Evolutionary conservation across 129 eudicot genomes (phyloP), one percentile per base, ranked within the genome.

Genomic region (Chrysanthemum makinoi): DNA sequence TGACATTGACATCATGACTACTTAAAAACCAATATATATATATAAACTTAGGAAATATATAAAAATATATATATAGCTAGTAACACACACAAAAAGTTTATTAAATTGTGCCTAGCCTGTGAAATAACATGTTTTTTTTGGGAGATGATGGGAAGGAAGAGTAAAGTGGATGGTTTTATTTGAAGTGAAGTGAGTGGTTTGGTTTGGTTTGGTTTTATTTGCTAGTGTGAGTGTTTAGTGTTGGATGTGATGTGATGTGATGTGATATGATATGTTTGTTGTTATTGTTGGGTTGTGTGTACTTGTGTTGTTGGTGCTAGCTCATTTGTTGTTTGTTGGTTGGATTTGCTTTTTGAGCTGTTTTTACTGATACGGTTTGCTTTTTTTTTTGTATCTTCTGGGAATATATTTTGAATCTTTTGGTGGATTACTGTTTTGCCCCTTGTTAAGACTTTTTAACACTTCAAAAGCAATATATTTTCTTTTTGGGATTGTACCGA

Each of bases 1-100:
- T 79, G 86, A 77, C 95, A 87, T 89, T 62, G 88, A 83, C 97
- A 88, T 85, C 82, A 81, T 79, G 4, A 46, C 20, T 39, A 30
- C 39, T 39, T 39, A 6, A 1, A 1, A 7, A 39, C 7, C 44
- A 39, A 39, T 39, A 39, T 39, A 39, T 4, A 33, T n/a, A n/a
- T n/a, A 35, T 5, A 39, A 39, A 6, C 44, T 39, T 39, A 39
- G 44, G 9, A 39, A 6, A 39, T 28, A 28, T 3, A 28, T 28
- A 28, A 2, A 26, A 26, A 28, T 28, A 28, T 28, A 28, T 28
- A 22, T 22, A 22, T 22, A 22, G 24, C 24, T 22, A 28, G 30
- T 28, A 28, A 28, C 4, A 28, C 4, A 28, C 30, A 28, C 2
- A 4, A 28, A 28, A 28, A 3, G 3, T 28, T 28, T 28, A 28